Conservation (phyloP, 345 rosid genomes). For the Brassica juncea region DNA sequence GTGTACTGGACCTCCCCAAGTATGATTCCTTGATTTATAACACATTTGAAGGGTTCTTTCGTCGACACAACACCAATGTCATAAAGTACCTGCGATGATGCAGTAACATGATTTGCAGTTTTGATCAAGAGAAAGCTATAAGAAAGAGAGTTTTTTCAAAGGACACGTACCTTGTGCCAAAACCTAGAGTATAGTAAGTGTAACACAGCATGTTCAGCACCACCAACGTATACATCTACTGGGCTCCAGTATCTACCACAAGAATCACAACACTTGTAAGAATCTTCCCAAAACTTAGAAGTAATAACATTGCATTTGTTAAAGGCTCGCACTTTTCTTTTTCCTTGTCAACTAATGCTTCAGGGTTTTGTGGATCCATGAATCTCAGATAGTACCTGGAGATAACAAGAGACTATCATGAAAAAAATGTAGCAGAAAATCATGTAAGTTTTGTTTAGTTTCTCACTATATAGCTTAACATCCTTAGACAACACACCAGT, state of each 20-base stretch:
- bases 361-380: slow-evolving; percentile 82
- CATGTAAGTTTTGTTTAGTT: not conserved
- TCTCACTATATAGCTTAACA: slow-evolving; percentile 5
- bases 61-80: slow-evolving; percentile 93
- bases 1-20: slow-evolving; percentile 94
- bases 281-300: not conserved
- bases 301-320: not conserved
- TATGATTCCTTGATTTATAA: slow-evolving; percentile 95
- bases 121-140: slow-evolving; percentile 4
- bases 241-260: slow-evolving; percentile 84
- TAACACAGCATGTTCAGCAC: slow-evolving; percentile 98
- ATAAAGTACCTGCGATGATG: slow-evolving; percentile 68
- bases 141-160: not conserved
- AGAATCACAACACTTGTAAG: slow-evolving; percentile 2
- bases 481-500: not conserved
- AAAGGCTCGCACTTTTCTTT: slow-evolving; percentile 69
- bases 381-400: slow-evolving; percentile 96
- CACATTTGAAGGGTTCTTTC: slow-evolving; percentile 94
- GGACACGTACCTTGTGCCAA: slow-evolving; percentile 85
- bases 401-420: slow-evolving; percentile 14
- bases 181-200: slow-evolving; percentile 91
- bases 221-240: slow-evolving; percentile 93
- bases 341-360: slow-evolving; percentile 67
- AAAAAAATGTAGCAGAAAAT: not conserved
- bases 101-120: slow-evolving; percentile 16